Percentiles rank a stretch among this genome's conserved stretches.
phyloP scores from a whole-genome alignment of 805 yeast species.

The Starmerella sirachaensis region DNA sequence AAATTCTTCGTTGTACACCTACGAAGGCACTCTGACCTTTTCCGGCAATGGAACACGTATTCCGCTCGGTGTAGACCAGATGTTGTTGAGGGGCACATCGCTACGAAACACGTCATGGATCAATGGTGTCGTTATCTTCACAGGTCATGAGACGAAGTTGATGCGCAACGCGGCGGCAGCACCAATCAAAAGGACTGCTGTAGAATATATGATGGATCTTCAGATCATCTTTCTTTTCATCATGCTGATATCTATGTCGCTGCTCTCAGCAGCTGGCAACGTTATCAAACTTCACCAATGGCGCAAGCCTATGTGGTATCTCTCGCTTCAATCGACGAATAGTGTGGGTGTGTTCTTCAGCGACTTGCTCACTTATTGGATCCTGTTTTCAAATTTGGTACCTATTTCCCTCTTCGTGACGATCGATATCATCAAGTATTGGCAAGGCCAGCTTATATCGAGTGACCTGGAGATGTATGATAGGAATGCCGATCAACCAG shows the following conservation, averaged over 20 bases:
- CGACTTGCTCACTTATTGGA: conserved; percentile 90
- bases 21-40: conserved; percentile 71
- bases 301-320: conserved; percentile 44
- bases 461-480: conserved; percentile 91
- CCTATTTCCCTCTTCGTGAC: conserved; percentile 95
- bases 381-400: conserved; percentile 88
- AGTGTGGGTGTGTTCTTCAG: conserved; percentile 63
- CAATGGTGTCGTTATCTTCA: conserved; percentile 75
- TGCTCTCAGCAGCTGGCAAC: conserved; percentile 80
- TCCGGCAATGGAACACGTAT: conserved; percentile 28
- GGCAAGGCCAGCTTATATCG: conserved; percentile 87
- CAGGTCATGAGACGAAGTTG: conserved; percentile 96
- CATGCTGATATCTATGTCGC: conserved; percentile 58
- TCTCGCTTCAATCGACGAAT: conserved; percentile 56
- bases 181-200: conserved; percentile 94
- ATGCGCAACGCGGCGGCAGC: conserved; percentile 99
- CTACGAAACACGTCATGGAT: conserved; percentile 71
- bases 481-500: conserved; percentile 80
- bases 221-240: conserved; percentile 84
- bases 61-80: conserved; percentile 79
- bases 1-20: conserved; percentile 84
- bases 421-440: conserved; percentile 87
- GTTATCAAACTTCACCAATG: conserved; percentile 56
- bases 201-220: conserved; percentile 84
- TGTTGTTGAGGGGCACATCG: conserved; percentile 89